phyloP scores from a whole-genome alignment of 345 rosid genomes.

The Erucastrum elatum region DNA sequence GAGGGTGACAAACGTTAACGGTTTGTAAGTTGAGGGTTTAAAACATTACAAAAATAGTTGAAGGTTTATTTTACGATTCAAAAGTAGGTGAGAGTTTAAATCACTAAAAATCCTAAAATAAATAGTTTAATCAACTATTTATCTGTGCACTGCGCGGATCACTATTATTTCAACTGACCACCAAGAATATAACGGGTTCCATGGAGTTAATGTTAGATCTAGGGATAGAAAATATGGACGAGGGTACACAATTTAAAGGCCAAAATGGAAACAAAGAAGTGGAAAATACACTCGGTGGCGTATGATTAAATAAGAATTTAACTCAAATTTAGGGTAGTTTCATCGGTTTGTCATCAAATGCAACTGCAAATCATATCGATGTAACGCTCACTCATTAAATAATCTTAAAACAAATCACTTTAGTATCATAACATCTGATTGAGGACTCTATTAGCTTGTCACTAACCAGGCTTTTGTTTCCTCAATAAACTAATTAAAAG shows the following conservation, averaged over 20 bases:
- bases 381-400: constrained; percentile 12
- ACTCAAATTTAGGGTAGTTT: neutral
- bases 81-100: too few species aligned
- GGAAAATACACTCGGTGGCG: constrained; percentile 12
- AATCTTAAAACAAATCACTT: neutral
- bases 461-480: constrained; percentile 14
- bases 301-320: constrained; percentile 8
- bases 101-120: too few species aligned
- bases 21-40: too few species aligned
- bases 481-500: constrained; percentile 1
- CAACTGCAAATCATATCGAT: neutral
- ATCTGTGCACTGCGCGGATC: too few species aligned
- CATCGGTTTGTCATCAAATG: constrained; percentile 1
- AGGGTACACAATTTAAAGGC: neutral
- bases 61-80: too few species aligned
- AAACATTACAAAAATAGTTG: too few species aligned
- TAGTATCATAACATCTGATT: neutral
- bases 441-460: neutral
- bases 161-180: too few species aligned
- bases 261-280: neutral
- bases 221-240: neutral
- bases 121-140: too few species aligned
- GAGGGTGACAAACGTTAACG: too few species aligned
- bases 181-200: too few species aligned
- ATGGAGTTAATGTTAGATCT: neutral